Evolutionary conservation across 139 green algal species (phyloP).

Genomic region (Picochlorum sp.): DNA sequence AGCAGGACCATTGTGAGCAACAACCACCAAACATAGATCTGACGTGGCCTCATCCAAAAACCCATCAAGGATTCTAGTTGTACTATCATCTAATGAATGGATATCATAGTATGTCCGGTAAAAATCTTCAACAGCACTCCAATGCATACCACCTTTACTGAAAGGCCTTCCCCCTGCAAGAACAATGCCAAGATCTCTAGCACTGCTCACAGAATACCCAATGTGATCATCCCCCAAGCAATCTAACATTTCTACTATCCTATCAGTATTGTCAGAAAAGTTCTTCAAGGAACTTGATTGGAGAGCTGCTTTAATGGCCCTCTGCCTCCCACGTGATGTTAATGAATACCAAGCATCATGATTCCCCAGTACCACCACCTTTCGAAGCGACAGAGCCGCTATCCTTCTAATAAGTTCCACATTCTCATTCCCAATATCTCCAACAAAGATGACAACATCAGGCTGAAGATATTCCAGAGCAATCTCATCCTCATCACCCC

Average conservation of each 20-base stretch:
- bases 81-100: conserved; percentile 23
- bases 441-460: conserved; percentile 53
- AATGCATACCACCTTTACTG: conserved; percentile 33
- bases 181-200: conserved; percentile 28
- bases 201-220: conserved; percentile 29
- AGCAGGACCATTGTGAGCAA: conserved; percentile 60
- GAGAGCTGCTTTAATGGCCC: conserved; percentile 1
- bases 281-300: background rate
- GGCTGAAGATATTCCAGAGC: conserved; percentile 36
- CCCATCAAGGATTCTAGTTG: conserved; percentile 20
- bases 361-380: conserved; percentile 55
- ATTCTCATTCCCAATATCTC: conserved; percentile 61
- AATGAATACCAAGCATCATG: conserved; percentile 49
- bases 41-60: conserved; percentile 12
- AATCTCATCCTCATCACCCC: conserved; percentile 22
- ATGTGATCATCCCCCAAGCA: conserved; percentile 42
- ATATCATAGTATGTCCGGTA: conserved; percentile 41
- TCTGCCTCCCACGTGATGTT: conserved; percentile 8
- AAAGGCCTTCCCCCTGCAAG: conserved; percentile 53
- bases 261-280: background rate
- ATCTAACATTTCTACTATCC: conserved; percentile 25
- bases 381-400: conserved; percentile 18
- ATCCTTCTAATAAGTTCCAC: conserved; percentile 40
- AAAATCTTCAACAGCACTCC: conserved; percentile 38
- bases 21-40: conserved; percentile 24